phyloP scores from a whole-genome alignment of 768 basidiomycete species.

The Grammothele lineata region DNA sequence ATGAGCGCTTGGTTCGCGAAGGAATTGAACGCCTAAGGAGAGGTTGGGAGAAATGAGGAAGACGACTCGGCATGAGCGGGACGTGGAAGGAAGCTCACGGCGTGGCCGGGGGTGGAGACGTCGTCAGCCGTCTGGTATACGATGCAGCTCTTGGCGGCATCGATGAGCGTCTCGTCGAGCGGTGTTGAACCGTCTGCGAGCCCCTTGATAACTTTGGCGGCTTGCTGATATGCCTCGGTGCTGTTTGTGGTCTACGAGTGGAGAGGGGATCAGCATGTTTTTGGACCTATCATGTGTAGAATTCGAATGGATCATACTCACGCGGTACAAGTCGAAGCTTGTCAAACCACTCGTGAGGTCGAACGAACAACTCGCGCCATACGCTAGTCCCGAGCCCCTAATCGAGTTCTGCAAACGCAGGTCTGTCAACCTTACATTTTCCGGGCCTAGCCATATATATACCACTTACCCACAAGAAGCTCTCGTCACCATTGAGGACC shows the following conservation, averaged over 20 bases:
- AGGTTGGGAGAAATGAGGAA: not conserved
- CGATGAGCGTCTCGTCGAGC: conserved; percentile 73
- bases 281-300: too few species aligned
- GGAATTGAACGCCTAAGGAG: conserved; percentile 73
- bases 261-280: conserved; percentile 5
- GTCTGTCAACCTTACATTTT: too few species aligned
- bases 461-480: conserved; percentile 85
- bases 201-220: conserved; percentile 66
- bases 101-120: conserved; percentile 83
- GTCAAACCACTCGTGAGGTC: conserved; percentile 77
- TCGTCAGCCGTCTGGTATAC: conserved; percentile 76
- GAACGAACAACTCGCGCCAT: conserved; percentile 69
- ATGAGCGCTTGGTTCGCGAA: conserved; percentile 91
- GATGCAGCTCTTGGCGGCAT: conserved; percentile 87
- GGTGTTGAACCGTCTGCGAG: conserved; percentile 81
- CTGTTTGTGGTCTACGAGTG: conserved; percentile 85
- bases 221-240: conserved; percentile 75
- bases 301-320: too few species aligned
- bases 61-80: not conserved
- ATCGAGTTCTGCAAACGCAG: conserved; percentile 61
- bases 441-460: too few species aligned
- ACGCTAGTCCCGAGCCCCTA: conserved; percentile 90
- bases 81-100: too few species aligned
- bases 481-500: conserved; percentile 88
- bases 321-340: conserved; percentile 37